Evolutionary conservation across 2,329 filamentous ascomycete genomes (phyloP), one percentile per base, ranked within the genome.

Genomic region (Cladosporium sp.): DNA sequence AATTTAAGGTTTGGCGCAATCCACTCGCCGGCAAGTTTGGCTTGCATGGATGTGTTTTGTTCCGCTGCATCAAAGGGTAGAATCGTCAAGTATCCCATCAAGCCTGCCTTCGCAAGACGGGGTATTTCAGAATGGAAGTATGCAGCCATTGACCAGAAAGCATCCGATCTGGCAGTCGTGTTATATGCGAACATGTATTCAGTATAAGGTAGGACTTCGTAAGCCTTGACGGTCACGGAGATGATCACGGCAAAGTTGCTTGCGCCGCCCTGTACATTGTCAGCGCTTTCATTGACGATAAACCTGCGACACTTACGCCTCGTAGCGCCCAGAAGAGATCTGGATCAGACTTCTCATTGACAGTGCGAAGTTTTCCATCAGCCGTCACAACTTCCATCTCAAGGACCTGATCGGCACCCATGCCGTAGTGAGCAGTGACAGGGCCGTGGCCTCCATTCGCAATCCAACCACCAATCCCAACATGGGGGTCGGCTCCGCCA

Each of bases 291-390:
- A 20, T 13, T 4, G 9, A 38, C 8, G 15, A 35, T 11, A n/a
- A 8, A 16, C 32, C 4, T 16, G 12, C 19, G 3, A 15, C 15
- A 50, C 52, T 48, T 41, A 49, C 55, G 3, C 81, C 80, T 36
- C 70, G 70, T 1, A 84, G 63, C 1, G 82, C 83, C 82, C 81
- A 86, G 67, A 80, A 85, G 1, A 85, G 67, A 43, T 84, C 81
- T 0, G 68, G 50, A 54, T 84, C 77, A 25, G 74, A 53, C 0
- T 57, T 60, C 0, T 67, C 69, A 3, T 69, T 75, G 0, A 78
- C 79, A 2, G 62, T 73, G 1, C 81, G 54, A 13, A 74, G 57
- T 13, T 69, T 50, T 2, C 80, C 79, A 11, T 62, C 59, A 0
- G 71, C 75, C 4, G 74, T 78, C 15, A 85, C 71, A 1, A 65